Base-by-base conservation (phyloP, 257 asterid genomes). In the Leonotis leonurus region DNA sequence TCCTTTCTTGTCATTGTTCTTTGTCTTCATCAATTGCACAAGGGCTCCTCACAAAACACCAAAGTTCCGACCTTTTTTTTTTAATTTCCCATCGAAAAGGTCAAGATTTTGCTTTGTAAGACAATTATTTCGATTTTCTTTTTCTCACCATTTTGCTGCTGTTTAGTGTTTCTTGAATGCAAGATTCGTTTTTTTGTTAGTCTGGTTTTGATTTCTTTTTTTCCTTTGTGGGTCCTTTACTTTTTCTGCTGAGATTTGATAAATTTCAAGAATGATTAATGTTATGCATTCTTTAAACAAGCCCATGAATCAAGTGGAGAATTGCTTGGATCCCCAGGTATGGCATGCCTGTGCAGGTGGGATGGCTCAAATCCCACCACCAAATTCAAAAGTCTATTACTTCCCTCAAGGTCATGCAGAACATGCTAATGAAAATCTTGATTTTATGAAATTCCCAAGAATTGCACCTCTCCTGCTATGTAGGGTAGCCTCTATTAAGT, bases 261-360 rank as follows among this genome's bases (percentile, higher is more conserved):
- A 29, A 9, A 22, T 5, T 30, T 30, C 40, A 41, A 58, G 44
- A 67, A 88, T 86, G 95, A 82, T 82, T 67, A 77, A 81, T 57
- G 78, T 84, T 18, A 86, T 86, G 88, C 73, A 82, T 73, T 71
- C 84, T 2, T 49, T 62, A 52, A 78, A 37, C 61, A 74, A 72
- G 45, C 82, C 86, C 60, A 64, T 81, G 80, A 83, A 74, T 48
- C 80, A 74, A 60, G 71, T 46, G 71, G 84, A 81, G 14, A 85
- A 78, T 56, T 36, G 75, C 67, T 74, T 86, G 84, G 90, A 89
- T 58, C 73, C 90, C 0, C 86, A 86, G 74, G 56, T 89, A 67
- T 86, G 96, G 96, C 95, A 86, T 72, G 96, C 96, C 39, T 89
- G 95, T 58, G 96, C 96, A 2, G 95, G 93, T 25, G 95, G 96